Base-by-base conservation (phyloP, 1,284 basidiomycete species). In the Cryptococcus sp. region DNA sequence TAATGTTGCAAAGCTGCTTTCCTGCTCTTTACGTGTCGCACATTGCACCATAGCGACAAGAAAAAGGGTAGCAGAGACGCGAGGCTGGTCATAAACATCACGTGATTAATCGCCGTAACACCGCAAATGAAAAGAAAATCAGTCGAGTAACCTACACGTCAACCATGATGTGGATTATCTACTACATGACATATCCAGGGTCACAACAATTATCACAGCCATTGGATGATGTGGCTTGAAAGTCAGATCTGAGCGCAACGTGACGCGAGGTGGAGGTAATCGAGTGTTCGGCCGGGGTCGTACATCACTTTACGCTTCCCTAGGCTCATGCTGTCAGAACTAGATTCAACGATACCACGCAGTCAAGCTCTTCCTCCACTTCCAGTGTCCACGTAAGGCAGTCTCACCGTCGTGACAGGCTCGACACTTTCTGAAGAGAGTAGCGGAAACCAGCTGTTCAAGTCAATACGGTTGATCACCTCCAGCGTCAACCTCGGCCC, bases 111-210 rank as follows among this genome's bases (percentile, higher is more conserved):
- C 23, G 19, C 38, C 42, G 44, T 23, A 53, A 55, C 45, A 53
- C 56, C 50, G 56, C 31, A 35, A 10, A 10, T 35, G 5, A 35
- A 35, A 35, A 35, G 31, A 35, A 35, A 35, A 35, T 35, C 31
- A 35, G 31, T 35, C 31, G 31, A 35, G 31, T 35, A 22, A 52
- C 41, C 39, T 48, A 48, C 53, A 52, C 53, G 57, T 59, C 57
- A 59, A 59, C 57, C 57, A 39, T 59, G 57, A 59, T 47, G 35
- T 59, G 57, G 53, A n/a, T 31, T 59, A 35, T 35, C 31, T 55
- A 4, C 31, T 51, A 38, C 17, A 17, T n/a, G 8, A 22, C 11
- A 19, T 45, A 19, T 45, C n/a, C 42, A 45, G 42, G 42, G 42
- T 45, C 16, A n/a, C 22, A 19, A 3, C 4, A 10, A 10, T 45